A percentile compares a stretch with the other conserved stretches of the same genome.
These are phyloP conservation scores for Pseudodiploospora longispora DNA, from an alignment of 2,329 filamentous ascomycete genomes.

Conservation along the genomic window DNA sequence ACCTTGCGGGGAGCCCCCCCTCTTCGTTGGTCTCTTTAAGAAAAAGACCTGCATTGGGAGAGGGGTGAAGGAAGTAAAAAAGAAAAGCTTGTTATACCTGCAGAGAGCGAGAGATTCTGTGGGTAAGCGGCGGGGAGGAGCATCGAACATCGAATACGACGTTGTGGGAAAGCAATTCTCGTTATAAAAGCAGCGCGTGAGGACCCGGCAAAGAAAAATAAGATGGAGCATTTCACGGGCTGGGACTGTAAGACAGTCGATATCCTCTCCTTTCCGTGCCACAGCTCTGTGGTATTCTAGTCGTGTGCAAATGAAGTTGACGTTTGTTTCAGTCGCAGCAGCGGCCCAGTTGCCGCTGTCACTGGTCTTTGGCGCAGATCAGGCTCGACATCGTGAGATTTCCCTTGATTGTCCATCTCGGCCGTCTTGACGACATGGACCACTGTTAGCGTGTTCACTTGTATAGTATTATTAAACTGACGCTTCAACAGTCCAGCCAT, in stretches of 20 bases:
- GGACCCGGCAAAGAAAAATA: not conserved
- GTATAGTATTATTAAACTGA: not conserved
- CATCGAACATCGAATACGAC: not conserved
- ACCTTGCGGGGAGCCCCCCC: too few species aligned
- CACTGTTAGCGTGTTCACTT: not conserved
- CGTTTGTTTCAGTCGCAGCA: conserved; percentile 2
- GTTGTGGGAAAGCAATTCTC: not conserved
- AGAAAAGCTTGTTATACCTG: too few species aligned
- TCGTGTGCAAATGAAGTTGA: conserved; percentile 4
- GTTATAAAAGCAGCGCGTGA: too few species aligned
- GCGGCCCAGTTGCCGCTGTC: conserved; percentile 8
- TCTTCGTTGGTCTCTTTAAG: too few species aligned
- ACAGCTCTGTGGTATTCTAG: not conserved
- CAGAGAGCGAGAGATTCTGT: too few species aligned
- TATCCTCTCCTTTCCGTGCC: not conserved
- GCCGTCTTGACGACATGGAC: too few species aligned
- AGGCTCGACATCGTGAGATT: conserved; percentile 4
- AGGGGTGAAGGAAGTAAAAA: too few species aligned
- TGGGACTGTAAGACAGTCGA: conserved; percentile 8
- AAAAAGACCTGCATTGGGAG: too few species aligned
- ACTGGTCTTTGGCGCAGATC: conserved; percentile 2
- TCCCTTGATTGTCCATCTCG: not conserved
- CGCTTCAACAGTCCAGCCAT: conserved; percentile 12
- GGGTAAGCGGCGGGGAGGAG: too few species aligned
- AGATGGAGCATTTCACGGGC: conserved; percentile 4